Conservation (phyloP, 2,329 filamentous ascomycete species). For the Macrophomina phaseolina region DNA sequence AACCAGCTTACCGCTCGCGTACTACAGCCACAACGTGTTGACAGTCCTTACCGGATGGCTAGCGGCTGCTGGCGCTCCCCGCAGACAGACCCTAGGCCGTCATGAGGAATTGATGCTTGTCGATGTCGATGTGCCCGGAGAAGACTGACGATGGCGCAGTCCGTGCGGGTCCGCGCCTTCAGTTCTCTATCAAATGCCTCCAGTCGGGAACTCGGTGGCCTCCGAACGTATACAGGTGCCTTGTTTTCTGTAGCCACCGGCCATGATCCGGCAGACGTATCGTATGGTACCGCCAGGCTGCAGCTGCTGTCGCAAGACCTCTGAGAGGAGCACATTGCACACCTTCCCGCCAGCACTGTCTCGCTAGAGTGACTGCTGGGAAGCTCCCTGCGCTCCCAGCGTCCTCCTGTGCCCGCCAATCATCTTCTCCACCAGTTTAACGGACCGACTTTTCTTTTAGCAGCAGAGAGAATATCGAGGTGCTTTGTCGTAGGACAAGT, state of each 20-base stretch:
- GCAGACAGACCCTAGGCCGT: neutral
- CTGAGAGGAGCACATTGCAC: slow-evolving; percentile 6
- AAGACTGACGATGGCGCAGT: neutral
- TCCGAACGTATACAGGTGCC: neutral
- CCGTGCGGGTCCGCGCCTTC: neutral
- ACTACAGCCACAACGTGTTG: slow-evolving; percentile 21
- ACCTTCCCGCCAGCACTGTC: slow-evolving; percentile 7
- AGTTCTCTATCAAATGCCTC: neutral
- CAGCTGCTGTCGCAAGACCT: slow-evolving; percentile 16
- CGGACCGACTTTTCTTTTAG: slow-evolving; percentile 14
- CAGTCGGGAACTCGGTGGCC: neutral
- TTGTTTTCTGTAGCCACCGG: slow-evolving; percentile 15
- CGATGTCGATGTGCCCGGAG: neutral
- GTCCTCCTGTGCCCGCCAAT: slow-evolving; percentile 17
- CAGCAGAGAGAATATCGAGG: neutral
- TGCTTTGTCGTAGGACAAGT: slow-evolving; percentile 24
- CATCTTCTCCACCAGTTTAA: neutral
- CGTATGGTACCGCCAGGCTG: slow-evolving; percentile 12
- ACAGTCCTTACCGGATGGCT: slow-evolving; percentile 11
- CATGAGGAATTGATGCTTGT: slow-evolving; percentile 6
- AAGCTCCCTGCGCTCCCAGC: slow-evolving; percentile 15
- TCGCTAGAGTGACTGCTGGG: slow-evolving; percentile 11
- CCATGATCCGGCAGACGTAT: neutral
- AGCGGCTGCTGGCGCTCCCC: neutral
- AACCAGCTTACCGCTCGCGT: slow-evolving; percentile 12